Conservation (phyloP, 2,329 filamentous ascomycete genomes). For the Calonectria crousiana region DNA sequence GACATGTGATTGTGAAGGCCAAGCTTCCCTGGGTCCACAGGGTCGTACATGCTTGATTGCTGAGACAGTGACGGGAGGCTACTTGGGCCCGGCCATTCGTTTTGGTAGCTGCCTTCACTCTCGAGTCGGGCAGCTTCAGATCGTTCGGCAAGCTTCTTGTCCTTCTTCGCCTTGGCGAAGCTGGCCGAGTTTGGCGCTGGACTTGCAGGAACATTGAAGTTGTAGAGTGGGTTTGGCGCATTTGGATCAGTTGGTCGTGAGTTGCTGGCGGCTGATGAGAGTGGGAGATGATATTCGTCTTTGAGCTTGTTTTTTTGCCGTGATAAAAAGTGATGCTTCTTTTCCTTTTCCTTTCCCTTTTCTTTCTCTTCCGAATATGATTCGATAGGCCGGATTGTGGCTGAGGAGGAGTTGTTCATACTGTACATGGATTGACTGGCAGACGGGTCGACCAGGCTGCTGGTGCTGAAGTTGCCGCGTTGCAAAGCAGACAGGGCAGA, state of each 20-base stretch:
- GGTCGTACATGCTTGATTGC: constrained; percentile 62
- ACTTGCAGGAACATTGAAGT: constrained; percentile 80
- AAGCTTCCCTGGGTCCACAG: constrained; percentile 66
- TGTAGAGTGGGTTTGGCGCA: constrained; percentile 82
- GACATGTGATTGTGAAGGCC: constrained; percentile 76
- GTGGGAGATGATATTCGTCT: constrained; percentile 78
- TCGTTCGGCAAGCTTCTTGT: constrained; percentile 84
- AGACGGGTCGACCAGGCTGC: constrained; percentile 72
- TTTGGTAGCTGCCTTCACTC: constrained; percentile 60
- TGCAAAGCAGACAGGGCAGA: constrained; percentile 76
- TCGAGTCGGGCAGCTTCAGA: constrained; percentile 63
- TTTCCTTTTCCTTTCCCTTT: constrained; percentile 74
- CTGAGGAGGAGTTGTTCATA: constrained; percentile 80
- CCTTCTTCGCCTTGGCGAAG: constrained; percentile 87
- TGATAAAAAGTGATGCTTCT: constrained; percentile 84
- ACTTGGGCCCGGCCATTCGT: constrained; percentile 66
- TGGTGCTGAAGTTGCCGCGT: constrained; percentile 77
- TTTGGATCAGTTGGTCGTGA: constrained; percentile 81
- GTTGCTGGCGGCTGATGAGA: constrained; percentile 83
- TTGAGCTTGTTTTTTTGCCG: constrained; percentile 84
- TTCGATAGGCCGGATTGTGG: constrained; percentile 78
- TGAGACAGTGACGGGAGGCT: constrained; percentile 62
- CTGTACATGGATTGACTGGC: constrained; percentile 75
- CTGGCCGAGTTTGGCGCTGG: constrained; percentile 73
- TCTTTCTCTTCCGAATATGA: constrained; percentile 59